Evolutionary conservation across 176 grass and related monocot species (phyloP), one percentile per base, ranked within the genome.

Genomic region (Triticum urartu): DNA sequence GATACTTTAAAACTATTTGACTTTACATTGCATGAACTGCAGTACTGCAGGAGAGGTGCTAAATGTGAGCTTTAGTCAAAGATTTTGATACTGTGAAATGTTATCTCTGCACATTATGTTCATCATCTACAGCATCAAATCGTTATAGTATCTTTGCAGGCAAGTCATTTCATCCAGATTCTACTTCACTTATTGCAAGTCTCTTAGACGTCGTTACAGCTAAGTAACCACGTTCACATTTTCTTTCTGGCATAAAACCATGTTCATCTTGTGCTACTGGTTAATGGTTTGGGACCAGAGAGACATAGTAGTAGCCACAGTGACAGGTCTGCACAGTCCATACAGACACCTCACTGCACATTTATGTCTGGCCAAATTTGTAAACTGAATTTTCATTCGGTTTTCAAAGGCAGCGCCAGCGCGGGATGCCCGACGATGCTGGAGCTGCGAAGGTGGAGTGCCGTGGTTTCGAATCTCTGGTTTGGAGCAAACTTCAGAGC

Each of bases 1-100:
- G 68, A 3, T 34, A 72, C 54, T 83, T 87, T 30, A 79, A 2
- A 83, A 90, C 20, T 83, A 74, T 87, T 90, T 90, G 84, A 90
- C 89, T 64, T 34, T 3, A 25, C 38, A 75, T 42, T 30, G 25
- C 45, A 75, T 38, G n/a, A 63, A 36, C 32, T 24, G 15, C 30
- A 15, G 7, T 18, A 54, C 50, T 54, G 54, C n/a, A 24, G 12
- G 72, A 21, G 73, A 50, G 33, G 83, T 48, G 73, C 9, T 47
- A 43, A 40, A 72, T 13, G n/a, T 64, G 28, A 86, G 64, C 52
- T 30, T 33, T 48, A 65, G 71, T 90, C 72, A 83, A 54, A 48
- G 45, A 48, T 48, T 48, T 48, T 48, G 12, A 48, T 48, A 79
- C 34, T 42, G 17, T 64, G 40, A 38, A 78, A 72, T 25, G 56